Evolutionary conservation across 108 stramenopile species (phyloP), one percentile per base, ranked within the genome.

Genomic region (Epipyxis sp.): DNA sequence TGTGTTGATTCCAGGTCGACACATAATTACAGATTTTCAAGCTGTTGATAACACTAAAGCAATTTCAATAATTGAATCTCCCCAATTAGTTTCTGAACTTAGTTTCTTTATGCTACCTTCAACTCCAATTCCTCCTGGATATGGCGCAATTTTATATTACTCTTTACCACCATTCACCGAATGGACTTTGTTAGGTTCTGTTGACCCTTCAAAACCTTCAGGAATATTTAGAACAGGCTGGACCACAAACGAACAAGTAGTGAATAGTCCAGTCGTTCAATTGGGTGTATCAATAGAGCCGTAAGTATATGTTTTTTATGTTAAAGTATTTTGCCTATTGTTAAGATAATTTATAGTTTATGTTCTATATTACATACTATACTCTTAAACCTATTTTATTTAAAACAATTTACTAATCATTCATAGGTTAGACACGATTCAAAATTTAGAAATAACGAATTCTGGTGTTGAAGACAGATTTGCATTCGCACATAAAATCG

Each of bases 401-500:
- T 25, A 16, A 57, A 57, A 68, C 40, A 59, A 13, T 40, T 20
- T 16, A 27, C 1, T 1, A 10, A 35, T 32, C 37, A 16, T 41
- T 0, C 34, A n/a, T 37, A 79, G 78, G 20, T 68, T 79, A 39
- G 78, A 79, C 54, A 79, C 78, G 0, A 46, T 79, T 0, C 32
- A 29, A 1, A 79, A 79, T 27, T 69, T 79, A 34, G 78, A 79
- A 13, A 62, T 79, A 30, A 40, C 37, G 20, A 2, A 42, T 39
- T 72, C 69, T 69, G 78, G 78, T 0, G 78, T 79, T 29, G 78
- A 79, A 39, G 78, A 79, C 40, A 0, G 78, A 30, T 61, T 44
- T 0, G 65, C 67, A 2, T 79, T 79, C 69, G 78, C 78, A 1
- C 78, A 79, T 30, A 79, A 79, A 68, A 79, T 79, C 0, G 78